Evolutionary conservation across 2,329 filamentous ascomycete species (phyloP), one percentile per base, ranked within the genome.

Genomic region (Cadophora sp.): DNA sequence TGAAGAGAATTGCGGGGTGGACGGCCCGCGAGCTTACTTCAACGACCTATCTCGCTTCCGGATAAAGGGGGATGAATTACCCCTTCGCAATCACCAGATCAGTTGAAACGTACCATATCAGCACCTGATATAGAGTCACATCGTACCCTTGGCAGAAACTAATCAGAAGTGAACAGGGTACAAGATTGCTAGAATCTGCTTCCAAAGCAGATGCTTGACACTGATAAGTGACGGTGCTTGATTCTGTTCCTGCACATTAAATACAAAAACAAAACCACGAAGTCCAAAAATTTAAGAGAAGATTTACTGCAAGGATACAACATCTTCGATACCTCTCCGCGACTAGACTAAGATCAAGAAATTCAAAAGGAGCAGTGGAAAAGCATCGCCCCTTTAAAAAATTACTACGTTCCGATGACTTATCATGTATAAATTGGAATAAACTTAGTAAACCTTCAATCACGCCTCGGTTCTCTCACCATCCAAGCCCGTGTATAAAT

Each of bases 401-500:
- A n/a, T n/a, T n/a, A n/a, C 4, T 39, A n/a, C 51, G 11, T 45
- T 39, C 30, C 11, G 20, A 9, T n/a, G 13, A 30, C 27, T 4
- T 30, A 6, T 4, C 6, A 30, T 30, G 27, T 30, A 30, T 6
- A 1, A 6, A 30, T 30, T 30, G 6, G 27, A 11, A 39, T 2
- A 2, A 39, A 39, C 36, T 8, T 8, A 39, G 36, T 13, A 39
- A 39, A 39, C 11, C 36, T n/a, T 20, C 41, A 20, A 33, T 22
- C 13, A 1, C 9, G 7, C 24, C 16, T 36, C n/a, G 59, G 59
- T 24, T 66, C 53, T 47, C 64, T 68, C 6, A 73, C 47, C 71
- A 73, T 73, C 68, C 68, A 71, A 58, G 62, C 59, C 13, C 72
- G 50, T 24, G 33, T 51, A 69, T 73, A 73, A 6, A 50, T 30